Base-by-base conservation (phyloP, 495 filamentous ascomycete genomes). In the Cairneyella variabilis region DNA sequence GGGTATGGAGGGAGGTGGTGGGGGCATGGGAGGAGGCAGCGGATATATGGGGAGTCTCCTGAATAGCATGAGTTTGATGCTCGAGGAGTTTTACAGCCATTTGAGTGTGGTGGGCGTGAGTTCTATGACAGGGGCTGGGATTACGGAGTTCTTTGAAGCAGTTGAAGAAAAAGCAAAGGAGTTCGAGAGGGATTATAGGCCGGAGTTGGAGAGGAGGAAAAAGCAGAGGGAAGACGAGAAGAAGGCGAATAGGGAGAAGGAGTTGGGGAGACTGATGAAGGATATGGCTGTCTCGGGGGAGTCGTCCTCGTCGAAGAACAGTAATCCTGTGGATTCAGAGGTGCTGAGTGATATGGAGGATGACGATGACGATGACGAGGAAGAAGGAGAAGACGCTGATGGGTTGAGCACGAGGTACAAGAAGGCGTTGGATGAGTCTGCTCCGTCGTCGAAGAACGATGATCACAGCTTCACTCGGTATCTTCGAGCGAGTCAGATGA, bases 41-140 rank as follows among this genome's bases (percentile, higher is more conserved):
- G 93, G 93, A 25, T 99, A 99, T 67, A 97, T 99, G 93, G 85
- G 88, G n/a, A 90, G 85, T 48, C 70, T 97, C 44, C 74, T 97
- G 16, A 97, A 97, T 73, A 93, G 88, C 65, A 99, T 99, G 93
- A 93, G 88, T 63, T 69, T 97, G 54, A 88, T 99, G 84, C 73
- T 99, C 20, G 95, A 99, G 59, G 93, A 99, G 67, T 99, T 99
- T 66, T 99, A 99, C 66, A 78, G 85, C 10, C 90, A 96, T 62
- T 73, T 99, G 9, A 92, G 82, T 66, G 83, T 99, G 16, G 91
- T 97, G 0, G 90, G 86, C 4, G 93, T 99, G 10, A 93, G 88
- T 56, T 87, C 91, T 17, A 91, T 96, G 83, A 92, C 91, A 0
- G 93, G 93, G 9, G 82, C 86, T 2, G 95, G 93, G 6, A 80